Conservation (phyloP, 352 stramenopile genomes). For the Globisporangium splendens region DNA sequence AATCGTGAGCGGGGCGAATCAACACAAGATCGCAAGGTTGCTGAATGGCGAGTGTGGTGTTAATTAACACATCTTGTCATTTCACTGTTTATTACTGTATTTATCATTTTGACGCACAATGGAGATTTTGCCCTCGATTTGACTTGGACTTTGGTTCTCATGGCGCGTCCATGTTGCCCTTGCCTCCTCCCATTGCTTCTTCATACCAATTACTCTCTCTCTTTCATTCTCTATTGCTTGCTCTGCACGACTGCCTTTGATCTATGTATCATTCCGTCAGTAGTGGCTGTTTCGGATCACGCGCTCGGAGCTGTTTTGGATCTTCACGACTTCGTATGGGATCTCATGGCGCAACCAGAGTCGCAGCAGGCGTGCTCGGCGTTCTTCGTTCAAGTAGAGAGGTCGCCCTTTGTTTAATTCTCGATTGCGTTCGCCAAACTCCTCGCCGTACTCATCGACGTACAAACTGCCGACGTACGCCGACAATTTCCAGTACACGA, state of each 20-base stretch:
- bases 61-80: background rate
- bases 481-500: slow-evolving; percentile 86
- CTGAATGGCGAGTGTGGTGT: background rate
- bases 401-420: slow-evolving; percentile 79
- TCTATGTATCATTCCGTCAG: slow-evolving; percentile 19
- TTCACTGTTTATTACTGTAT: too few relatives aligned
- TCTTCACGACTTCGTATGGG: slow-evolving; percentile 84
- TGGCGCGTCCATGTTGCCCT: background rate
- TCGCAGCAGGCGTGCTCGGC: slow-evolving; percentile 62
- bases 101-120: too few relatives aligned
- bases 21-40: background rate
- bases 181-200: background rate
- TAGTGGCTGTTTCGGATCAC: slow-evolving; percentile 88
- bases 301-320: slow-evolving; percentile 86
- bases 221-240: background rate
- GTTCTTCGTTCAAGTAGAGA: slow-evolving; percentile 74
- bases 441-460: slow-evolving; percentile 86
- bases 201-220: background rate
- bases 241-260: too few relatives aligned
- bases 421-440: slow-evolving; percentile 82
- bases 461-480: slow-evolving; percentile 83
- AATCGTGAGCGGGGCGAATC: background rate
- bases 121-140: background rate
- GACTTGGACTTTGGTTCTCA: too few relatives aligned
- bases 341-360: slow-evolving; percentile 82